These are phyloP conservation scores for Botryosphaeria dothidea DNA, from an alignment of 2,329 filamentous ascomycete species.

Conservation along the genomic window DNA sequence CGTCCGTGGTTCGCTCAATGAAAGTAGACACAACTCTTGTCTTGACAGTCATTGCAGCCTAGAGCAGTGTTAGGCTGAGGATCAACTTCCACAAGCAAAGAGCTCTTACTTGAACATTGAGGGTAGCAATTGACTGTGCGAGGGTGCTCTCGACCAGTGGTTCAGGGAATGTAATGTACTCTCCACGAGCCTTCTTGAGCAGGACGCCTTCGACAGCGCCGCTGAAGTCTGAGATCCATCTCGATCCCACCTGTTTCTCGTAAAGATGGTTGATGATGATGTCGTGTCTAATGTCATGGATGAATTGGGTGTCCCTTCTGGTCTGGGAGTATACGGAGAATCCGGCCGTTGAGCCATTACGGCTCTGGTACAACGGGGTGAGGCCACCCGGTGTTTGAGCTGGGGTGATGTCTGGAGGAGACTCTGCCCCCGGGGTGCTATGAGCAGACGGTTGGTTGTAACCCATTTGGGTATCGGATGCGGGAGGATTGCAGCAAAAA, in stretches of 20 bases:
- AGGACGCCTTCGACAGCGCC: constrained; percentile 11
- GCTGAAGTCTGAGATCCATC: constrained; percentile 17
- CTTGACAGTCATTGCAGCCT: constrained; percentile 16
- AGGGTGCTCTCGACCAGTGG: neutral
- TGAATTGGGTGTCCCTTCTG: constrained; percentile 9
- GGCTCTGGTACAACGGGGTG: constrained; percentile 13
- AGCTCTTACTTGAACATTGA: constrained; percentile 14
- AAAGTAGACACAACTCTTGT: constrained; percentile 16
- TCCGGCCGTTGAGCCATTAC: constrained; percentile 3
- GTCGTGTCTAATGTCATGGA: constrained; percentile 17
- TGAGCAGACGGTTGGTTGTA: neutral
- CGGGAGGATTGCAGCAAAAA: neutral
- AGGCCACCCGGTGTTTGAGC: neutral
- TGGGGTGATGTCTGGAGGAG: neutral
- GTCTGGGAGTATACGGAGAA: constrained; percentile 7
- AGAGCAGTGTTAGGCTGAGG: neutral
- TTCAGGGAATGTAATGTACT: constrained; percentile 15
- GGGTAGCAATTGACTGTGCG: constrained; percentile 14
- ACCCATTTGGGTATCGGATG: neutral
- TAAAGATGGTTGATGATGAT: constrained; percentile 19
- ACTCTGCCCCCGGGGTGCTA: neutral
- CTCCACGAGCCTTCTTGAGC: constrained; percentile 15
- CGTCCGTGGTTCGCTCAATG: constrained; percentile 25
- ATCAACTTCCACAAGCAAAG: no score
- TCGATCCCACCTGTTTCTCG: constrained; percentile 9